Base-by-base conservation (phyloP, 148 eudicot genomes). In the Heliosperma pusillum region DNA sequence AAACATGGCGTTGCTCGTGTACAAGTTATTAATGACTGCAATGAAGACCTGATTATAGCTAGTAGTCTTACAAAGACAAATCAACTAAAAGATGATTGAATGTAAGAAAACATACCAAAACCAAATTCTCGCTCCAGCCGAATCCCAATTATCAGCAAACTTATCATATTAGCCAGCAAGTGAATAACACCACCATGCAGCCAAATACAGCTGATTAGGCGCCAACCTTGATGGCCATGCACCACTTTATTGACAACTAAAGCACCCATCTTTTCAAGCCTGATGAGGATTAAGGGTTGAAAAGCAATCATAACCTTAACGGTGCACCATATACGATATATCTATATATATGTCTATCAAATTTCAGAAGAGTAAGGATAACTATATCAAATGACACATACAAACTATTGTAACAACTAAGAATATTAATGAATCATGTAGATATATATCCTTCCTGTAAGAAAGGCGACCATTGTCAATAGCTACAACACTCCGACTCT, bases 141-240 rank as follows among this genome's bases (percentile, higher is more conserved):
- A 58, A 90, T 78, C 71, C 92, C 98, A 72, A 93, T 86, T n/a
- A 93, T 83, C 45, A 93, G 53, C 68, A 93, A 83, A 74, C 98
- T 86, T 85, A 91, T 19, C 97, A 93, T 90, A 78, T 93, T 93
- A 61, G 91, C 92, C 59, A 93, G 84, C 59, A 91, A 19, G 84
- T 93, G 98, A 10, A 93, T 82, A 83, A 93, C 93, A 71, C 98
- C 98, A 79, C 87, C 98, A 81, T 93, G 98, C 61, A 93, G 80
- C 98, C 98, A 93, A 50, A 93, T 88, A 82, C 98, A 93, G 36
- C 86, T 81, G 81, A 91, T 76, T 42, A 93, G 89, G 72, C 97
- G 97, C 98, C 98, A 93, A 30, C 88, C 92, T 74, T 93, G 92
- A 74, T 87, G 88, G 21, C 70, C 27, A 66, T 93, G 73, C 15